These are phyloP conservation scores for Jatropha curcas DNA, from an alignment of 345 rosid species.

Conservation along the genomic window DNA sequence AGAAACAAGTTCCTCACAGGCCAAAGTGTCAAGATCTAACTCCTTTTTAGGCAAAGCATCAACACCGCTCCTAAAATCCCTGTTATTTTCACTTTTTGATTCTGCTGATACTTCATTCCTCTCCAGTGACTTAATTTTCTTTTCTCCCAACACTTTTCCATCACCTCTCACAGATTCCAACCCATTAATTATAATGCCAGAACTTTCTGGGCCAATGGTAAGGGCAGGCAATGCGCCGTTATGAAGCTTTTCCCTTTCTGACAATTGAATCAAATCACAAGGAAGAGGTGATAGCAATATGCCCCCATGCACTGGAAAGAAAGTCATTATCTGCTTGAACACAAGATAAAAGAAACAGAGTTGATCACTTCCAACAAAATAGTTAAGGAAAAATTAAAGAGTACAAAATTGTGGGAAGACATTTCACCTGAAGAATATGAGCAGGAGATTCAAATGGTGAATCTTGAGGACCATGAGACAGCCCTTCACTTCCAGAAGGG, in stretches of 20 bases:
- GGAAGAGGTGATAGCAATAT: conserved; percentile 81
- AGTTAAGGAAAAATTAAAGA: conserved; percentile 20
- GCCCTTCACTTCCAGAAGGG: conserved; percentile 70
- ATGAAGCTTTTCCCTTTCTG: conserved; percentile 39
- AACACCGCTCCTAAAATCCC: conserved; percentile 33
- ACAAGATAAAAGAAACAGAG: conserved; percentile 29
- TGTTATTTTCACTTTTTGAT: conserved; percentile 34
- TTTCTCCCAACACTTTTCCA: conserved; percentile 39
- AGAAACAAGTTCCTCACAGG: conserved; percentile 71
- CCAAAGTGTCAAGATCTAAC: conserved; percentile 38
- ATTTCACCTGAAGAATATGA: conserved; percentile 63
- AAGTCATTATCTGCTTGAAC: conserved; percentile 75
- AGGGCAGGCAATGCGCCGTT: conserved; percentile 36
- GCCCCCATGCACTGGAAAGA: conserved; percentile 50
- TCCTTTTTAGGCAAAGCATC: conserved; percentile 39
- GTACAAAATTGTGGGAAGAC: conserved; percentile 24
- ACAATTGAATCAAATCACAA: conserved; percentile 52
- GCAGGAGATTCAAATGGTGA: conserved; percentile 59
- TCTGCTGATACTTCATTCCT: conserved; percentile 43
- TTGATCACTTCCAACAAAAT: conserved; percentile 18
- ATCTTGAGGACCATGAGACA: conserved; percentile 48
- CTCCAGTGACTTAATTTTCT: conserved; percentile 44
- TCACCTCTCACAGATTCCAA: conserved; percentile 45
- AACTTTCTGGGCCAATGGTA: conserved; percentile 30
- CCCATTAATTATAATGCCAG: conserved; percentile 25